A percentile compares a stretch with the other conserved stretches of the same genome.
Evolutionary conservation across 1,139 yeast genomes (phyloP).

Genomic region (Geotrichum phurueaensis): DNA sequence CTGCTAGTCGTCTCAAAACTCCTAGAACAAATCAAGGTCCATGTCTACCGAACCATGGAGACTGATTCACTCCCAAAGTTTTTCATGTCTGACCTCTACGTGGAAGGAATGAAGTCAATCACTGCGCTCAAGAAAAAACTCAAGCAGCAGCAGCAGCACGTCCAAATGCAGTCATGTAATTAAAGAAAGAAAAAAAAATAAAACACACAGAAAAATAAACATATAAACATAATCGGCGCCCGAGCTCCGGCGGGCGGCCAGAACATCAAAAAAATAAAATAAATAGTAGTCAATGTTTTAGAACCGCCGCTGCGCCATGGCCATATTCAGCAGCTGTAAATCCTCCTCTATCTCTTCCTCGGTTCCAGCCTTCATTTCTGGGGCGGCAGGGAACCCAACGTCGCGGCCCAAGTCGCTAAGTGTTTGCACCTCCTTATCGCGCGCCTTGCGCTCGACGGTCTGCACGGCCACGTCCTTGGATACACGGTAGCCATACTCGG

Average conservation of each 20-base stretch:
- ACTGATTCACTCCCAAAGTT: conserved; percentile 72
- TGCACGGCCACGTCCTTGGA: conserved; percentile 37
- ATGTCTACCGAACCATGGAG: conserved; percentile 58
- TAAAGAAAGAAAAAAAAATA: neutral
- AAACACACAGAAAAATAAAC: neutral
- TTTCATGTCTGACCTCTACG: conserved; percentile 40
- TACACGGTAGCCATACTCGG: conserved; percentile 39
- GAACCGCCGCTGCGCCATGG: neutral
- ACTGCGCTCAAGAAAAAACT: neutral
- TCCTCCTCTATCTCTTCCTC: conserved; percentile 31
- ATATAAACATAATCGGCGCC: neutral
- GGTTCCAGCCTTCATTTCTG: conserved; percentile 45
- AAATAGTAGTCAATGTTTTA: neutral
- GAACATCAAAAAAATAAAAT: neutral
- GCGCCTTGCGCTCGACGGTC: conserved; percentile 49
- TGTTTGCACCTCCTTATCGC: conserved; percentile 51
- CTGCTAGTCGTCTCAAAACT: conserved; percentile 28
- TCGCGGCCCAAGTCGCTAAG: conserved; percentile 53
- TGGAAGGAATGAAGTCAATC: conserved; percentile 12
- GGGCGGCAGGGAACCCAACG: conserved; percentile 61
- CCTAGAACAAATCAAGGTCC: conserved; percentile 42
- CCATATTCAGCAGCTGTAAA: conserved; percentile 16
- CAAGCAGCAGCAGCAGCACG: neutral
- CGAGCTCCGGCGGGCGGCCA: neutral
- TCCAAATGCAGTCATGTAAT: neutral